Evolutionary conservation across 23 red algal genomes (phyloP), one percentile per base, ranked within the genome.

Genomic region (Gracilaria gracilis): DNA sequence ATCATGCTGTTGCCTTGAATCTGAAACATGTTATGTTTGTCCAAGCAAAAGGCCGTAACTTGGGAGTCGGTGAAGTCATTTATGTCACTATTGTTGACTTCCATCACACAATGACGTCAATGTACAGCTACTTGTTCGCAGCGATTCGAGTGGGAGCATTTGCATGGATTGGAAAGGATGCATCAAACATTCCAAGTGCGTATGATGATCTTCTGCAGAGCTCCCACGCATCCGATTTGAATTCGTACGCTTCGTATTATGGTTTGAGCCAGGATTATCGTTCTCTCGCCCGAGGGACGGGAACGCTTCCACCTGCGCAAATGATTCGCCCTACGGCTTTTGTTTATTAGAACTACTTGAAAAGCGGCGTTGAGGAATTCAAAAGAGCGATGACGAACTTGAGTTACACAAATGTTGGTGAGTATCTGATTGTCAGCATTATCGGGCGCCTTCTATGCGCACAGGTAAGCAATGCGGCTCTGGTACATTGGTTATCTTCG

Each of bases 221-320:
- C 21, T 33, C 40, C 21, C 47, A 86, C 33, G 36, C 44, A 13
- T 32, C 83, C 20, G 83, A 46, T 46, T 39, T 76, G 65, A 9
- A 55, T 31, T 86, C 83, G 31, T 86, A 75, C 57, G 64, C 65
- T 31, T 75, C 83, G 49, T 86, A 70, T 27, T 86, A 86, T 25
- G 75, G 50, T 54, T 50, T 86, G 5, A 73, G 66, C 44, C 21
- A 53, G 31, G 83, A 64, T 23, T 86, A 86, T 35, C 49, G 55
- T 36, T 32, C 35, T 49, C 24, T 1, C 0, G 83, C 66, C 20
- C 0, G 15, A 74, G 31, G 71, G 14, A 49, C 21, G 19, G 83
- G 5, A 25, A 38, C 83, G 16, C 39, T 86, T 15, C 83, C 83
- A 28, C 83, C 83, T 20, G 64, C 83, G 20, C 33, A 42, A 54